Conservation (phyloP, 1,284 basidiomycete species). For the Malassezia psittaci region DNA sequence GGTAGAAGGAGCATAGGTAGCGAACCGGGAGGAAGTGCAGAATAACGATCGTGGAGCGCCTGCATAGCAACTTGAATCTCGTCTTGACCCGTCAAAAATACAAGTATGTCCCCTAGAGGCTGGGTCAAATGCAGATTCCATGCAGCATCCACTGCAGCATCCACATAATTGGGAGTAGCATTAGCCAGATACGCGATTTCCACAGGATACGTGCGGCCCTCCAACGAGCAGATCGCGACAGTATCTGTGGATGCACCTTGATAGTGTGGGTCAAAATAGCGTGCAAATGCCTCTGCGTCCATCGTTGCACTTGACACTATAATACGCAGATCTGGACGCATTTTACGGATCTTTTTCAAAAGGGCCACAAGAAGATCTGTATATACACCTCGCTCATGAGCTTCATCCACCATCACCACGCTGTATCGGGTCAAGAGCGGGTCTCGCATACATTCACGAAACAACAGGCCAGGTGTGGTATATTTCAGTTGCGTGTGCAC, state of each 20-base stretch:
- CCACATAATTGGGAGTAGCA: conserved; percentile 47
- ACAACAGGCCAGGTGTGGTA: conserved; percentile 34
- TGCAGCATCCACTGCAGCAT: conserved; percentile 46
- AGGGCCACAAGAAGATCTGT: conserved; percentile 49
- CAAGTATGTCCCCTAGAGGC: conserved; percentile 51
- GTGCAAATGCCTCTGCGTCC: conserved; percentile 73
- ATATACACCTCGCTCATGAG: conserved; percentile 49
- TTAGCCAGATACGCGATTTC: conserved; percentile 47
- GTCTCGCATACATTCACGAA: conserved; percentile 36
- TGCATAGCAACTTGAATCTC: conserved; percentile 66
- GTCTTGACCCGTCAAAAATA: conserved; percentile 49
- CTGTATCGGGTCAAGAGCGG: conserved; percentile 37
- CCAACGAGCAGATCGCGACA: conserved; percentile 45
- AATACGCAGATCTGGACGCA: conserved; percentile 74
- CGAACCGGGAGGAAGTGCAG: background rate
- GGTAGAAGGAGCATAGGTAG: conserved; percentile 56
- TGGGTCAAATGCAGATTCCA: conserved; percentile 45
- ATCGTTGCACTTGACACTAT: conserved; percentile 92
- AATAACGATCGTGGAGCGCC: conserved; percentile 60
- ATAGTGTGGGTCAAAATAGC: conserved; percentile 59
- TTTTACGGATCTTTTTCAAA: conserved; percentile 64
- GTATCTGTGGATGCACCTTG: conserved; percentile 7
- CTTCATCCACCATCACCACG: conserved; percentile 51
- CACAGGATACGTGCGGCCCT: conserved; percentile 48
- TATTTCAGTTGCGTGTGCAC: conserved; percentile 46